Evolutionary conservation across 2,329 filamentous ascomycete species (phyloP).

Genomic region (Chaetomium sp.): DNA sequence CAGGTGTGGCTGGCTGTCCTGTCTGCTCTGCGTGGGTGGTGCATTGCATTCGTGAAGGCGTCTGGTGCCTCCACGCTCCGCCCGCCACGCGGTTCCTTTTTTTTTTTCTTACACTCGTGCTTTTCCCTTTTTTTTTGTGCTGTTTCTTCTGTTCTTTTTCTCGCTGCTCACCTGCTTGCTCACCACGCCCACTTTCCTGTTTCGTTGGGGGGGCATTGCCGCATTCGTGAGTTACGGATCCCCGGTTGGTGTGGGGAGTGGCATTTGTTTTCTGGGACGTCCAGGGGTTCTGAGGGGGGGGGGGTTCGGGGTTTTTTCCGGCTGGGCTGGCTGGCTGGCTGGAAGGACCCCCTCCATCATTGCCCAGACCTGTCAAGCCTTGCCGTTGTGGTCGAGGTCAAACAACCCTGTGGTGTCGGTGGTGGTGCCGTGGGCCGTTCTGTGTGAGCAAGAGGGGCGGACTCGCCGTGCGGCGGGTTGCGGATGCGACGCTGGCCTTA

Average conservation of each 20-base stretch:
- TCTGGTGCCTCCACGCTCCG: not conserved
- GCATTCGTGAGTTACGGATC: not conserved
- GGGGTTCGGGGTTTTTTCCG: not conserved
- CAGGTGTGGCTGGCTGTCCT: not conserved
- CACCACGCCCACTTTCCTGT: conserved; percentile 3
- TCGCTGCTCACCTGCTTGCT: not conserved
- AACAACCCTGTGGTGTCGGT: not conserved
- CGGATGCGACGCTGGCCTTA: conserved; percentile 25
- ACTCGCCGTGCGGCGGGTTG: conserved; percentile 23
- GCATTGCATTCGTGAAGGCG: no score
- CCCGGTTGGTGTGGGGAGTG: not conserved
- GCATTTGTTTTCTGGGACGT: conserved; percentile 13
- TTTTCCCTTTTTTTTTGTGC: not conserved
- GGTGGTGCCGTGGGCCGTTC: not conserved
- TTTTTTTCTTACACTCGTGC: no score
- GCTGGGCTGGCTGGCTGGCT: not conserved
- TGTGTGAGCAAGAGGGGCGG: conserved; percentile 6
- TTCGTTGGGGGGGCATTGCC: not conserved
- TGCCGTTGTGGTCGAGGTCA: not conserved
- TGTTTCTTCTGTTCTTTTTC: not conserved
- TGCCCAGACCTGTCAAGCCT: not conserved
- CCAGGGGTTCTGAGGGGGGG: not conserved
- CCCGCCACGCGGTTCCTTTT: not conserved
- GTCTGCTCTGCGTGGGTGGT: not conserved
- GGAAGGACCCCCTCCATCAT: not conserved